Evolutionary conservation across 2,329 filamentous ascomycete genomes (phyloP).

Genomic region (Aspergillus sp.): DNA sequence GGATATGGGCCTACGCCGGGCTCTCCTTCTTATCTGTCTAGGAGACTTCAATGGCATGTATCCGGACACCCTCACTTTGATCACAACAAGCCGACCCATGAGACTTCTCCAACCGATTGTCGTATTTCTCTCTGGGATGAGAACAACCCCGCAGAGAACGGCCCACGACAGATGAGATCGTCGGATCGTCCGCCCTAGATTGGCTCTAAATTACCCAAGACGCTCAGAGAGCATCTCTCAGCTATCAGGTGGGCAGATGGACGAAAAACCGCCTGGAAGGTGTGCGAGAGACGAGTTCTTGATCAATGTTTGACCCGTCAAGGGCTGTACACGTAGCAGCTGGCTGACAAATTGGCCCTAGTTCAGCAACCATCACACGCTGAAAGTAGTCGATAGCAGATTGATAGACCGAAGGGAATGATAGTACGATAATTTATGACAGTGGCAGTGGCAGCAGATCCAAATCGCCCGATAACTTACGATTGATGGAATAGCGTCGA

Average conservation of each 20-base stretch:
- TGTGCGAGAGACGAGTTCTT: conserved; percentile 4
- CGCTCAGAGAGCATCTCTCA: conserved; percentile 2
- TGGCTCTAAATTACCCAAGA: conserved; percentile 3
- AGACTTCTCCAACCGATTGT: neutral
- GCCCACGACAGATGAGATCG: conserved; percentile 14
- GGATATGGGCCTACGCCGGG: neutral
- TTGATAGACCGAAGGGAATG: neutral
- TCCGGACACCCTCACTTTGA: neutral
- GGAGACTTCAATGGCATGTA: neutral
- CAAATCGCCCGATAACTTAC: neutral
- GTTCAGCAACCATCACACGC: neutral
- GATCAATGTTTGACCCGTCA: neutral
- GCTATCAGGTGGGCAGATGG: conserved; percentile 2
- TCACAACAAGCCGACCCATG: neutral
- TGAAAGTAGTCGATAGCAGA: neutral
- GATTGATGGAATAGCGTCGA: neutral
- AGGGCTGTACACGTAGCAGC: conserved; percentile 8
- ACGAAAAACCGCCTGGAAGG: conserved; percentile 7
- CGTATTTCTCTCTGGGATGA: neutral
- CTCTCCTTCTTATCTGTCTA: neutral
- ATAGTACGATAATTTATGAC: neutral
- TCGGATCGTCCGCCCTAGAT: conserved; percentile 16
- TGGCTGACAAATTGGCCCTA: neutral
- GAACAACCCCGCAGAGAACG: conserved; percentile 14
- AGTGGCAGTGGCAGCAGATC: neutral